Percentiles rank a stretch among this genome's conserved stretches.
phyloP scores from a whole-genome alignment of 306 rosid species.

The Cucurbita ficifolia region DNA sequence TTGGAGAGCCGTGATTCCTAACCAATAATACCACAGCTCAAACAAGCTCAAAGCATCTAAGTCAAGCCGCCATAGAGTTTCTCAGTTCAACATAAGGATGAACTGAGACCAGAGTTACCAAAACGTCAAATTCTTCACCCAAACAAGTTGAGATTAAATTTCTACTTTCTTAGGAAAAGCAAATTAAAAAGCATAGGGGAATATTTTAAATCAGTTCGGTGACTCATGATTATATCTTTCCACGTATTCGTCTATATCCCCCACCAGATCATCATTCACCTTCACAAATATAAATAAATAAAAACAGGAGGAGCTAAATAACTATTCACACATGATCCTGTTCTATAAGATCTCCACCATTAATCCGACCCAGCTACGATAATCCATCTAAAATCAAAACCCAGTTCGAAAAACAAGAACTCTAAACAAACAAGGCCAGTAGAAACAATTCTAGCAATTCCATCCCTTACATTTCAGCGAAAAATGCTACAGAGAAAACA shows the following conservation, averaged over 20 bases:
- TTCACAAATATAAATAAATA: neutral
- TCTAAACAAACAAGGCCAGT: neutral
- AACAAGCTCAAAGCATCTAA: neutral
- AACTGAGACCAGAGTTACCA: neutral
- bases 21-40: neutral
- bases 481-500: neutral
- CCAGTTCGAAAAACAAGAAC: neutral
- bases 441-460: neutral
- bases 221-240: conserved; percentile 6
- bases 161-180: neutral
- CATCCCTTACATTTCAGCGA: neutral
- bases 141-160: neutral
- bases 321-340: neutral
- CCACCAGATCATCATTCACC: neutral
- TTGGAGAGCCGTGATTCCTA: too few relatives aligned
- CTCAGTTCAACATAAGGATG: neutral
- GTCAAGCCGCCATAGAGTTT: neutral
- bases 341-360: neutral
- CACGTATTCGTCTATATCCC: conserved; percentile 5
- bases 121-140: neutral
- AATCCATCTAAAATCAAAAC: neutral
- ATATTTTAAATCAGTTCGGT: neutral
- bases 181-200: neutral
- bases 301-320: neutral
- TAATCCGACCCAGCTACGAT: neutral